Conservation (phyloP, 768 basidiomycete species). For the Amanita brunnescens region DNA sequence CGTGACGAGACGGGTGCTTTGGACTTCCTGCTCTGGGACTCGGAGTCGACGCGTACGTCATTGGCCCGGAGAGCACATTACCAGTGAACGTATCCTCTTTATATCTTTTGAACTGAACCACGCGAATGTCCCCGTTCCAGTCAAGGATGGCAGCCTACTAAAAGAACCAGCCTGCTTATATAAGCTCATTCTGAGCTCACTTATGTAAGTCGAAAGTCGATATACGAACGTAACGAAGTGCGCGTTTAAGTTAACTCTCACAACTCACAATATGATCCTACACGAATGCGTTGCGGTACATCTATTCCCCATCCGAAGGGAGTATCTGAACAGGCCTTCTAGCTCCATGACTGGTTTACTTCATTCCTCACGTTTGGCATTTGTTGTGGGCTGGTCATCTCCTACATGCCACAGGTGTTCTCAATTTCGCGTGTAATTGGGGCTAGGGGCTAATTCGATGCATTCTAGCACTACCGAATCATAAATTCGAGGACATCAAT, state of each 20-base stretch:
- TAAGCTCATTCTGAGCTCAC: too few relatives aligned
- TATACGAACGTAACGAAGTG: too few relatives aligned
- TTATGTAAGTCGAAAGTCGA: too few relatives aligned
- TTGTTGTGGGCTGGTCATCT: constrained; percentile 64
- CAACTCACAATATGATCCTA: too few relatives aligned
- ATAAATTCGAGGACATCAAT: constrained; percentile 71
- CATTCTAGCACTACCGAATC: constrained; percentile 64
- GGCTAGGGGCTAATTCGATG: neutral
- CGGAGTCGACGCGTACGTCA: too few relatives aligned
- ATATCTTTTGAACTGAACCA: neutral
- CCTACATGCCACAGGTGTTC: constrained; percentile 77
- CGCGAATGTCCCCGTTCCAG: too few relatives aligned
- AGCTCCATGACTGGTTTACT: constrained; percentile 71
- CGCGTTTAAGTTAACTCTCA: too few relatives aligned
- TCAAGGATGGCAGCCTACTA: too few relatives aligned
- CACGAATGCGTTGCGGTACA: constrained; percentile 3
- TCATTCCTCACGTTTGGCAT: constrained; percentile 58
- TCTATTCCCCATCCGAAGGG: neutral
- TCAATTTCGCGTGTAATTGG: neutral
- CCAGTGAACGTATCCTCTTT: neutral
- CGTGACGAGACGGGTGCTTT: too few relatives aligned
- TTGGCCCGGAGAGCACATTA: too few relatives aligned
- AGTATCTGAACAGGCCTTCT: neutral
- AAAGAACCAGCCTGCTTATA: neutral
- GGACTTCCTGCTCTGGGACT: too few relatives aligned